Evolutionary conservation across 2,329 filamentous ascomycete genomes (phyloP), one percentile per base, ranked within the genome.

Genomic region (Aureobasidium namibiae): DNA sequence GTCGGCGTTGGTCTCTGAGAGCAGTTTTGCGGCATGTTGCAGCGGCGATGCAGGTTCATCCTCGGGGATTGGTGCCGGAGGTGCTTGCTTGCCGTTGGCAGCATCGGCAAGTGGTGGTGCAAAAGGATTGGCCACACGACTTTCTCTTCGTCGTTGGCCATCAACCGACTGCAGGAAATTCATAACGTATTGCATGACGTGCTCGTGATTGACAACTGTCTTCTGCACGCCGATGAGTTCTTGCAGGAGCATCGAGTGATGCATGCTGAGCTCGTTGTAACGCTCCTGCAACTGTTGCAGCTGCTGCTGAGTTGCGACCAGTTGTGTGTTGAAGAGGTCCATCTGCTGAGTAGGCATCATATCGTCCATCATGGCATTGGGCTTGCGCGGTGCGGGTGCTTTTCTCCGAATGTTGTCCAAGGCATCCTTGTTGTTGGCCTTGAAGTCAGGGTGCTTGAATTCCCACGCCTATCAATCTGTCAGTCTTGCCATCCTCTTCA

Each of bases 361-460:
- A 46, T 88, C 81, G 56, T 96, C 91, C 60, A 86, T 87, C 18
- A 78, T 72, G 11, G 77, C 74, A 60, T 77, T 77, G 33, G 81
- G 74, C 71, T 96, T 97, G 64, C 92, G 81, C 3, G 92, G 89
- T 1, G 92, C 91, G 0, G 94, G 94, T 2, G 94, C 92, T 76
- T 99, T 99, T 66, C 94, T 83, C 67, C 91, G 85, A 68, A 99
- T 99, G 66, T 96, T 97, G 69, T 99, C 94, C 49, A 99, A 80
- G 46, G 91, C 94, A 70, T 96, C 91, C 73, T 96, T 96, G 75
- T 92, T 95, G 74, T 96, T 92, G 64, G 89, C 87, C 67, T 91
- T 89, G 76, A 99, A 99, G 68, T 96, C 91, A 13, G 92, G 92
- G 69, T 99, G 94, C 71, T 94, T 95, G 72, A 99, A 99, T 71